Base-by-base conservation (phyloP, 257 asterid species). In the Lavandula angustifolia region DNA sequence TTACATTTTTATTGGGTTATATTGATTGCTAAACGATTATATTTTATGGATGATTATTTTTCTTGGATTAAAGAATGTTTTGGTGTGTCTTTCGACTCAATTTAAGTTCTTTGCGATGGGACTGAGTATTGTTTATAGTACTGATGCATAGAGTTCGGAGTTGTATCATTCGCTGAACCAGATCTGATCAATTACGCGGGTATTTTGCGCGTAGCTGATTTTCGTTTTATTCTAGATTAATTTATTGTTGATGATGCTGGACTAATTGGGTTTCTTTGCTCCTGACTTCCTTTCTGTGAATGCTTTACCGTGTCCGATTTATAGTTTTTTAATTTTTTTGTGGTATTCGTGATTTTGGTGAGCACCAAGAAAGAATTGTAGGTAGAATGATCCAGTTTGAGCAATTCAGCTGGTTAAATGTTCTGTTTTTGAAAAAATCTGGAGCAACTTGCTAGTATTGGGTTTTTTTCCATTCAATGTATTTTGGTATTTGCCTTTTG, bases 181-280 rank as follows among this genome's bases (percentile, higher is more conserved):
- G 77, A 73, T 73, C 49, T 46, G 14, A 42, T 75, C 58, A 54
- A 44, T 73, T 49, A 35, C 66, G 50, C 27, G 68, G 64, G 40
- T 9, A 7, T 18, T 70, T 31, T 48, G 66, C 33, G n/a, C 51
- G 9, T 3, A 54, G 66, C 61, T 35, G 32, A 67, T 55, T 66
- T 62, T 29, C 67, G 16, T 38, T 69, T 40, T 22, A 22, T 47
- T 44, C 12, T 33, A 1, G 22, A 22, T 54, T 46, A 2, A 48
- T 43, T 68, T 44, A 41, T 14, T 33, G 59, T 51, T 42, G 37
- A 44, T 17, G 22, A 6, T 68, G 62, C 50, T 57, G 46, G 8
- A 3, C 10, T 51, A 43, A 69, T 4, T 41, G 67, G 47, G 54
- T 44, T 37, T 58, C 53, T 61, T 69, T 75, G 29, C 33, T 51